A percentile compares a stretch with the other conserved stretches of the same genome.
Evolutionary conservation across 2,329 filamentous ascomycete species (phyloP).

Genomic region (Exophiala phaeomuriformis): DNA sequence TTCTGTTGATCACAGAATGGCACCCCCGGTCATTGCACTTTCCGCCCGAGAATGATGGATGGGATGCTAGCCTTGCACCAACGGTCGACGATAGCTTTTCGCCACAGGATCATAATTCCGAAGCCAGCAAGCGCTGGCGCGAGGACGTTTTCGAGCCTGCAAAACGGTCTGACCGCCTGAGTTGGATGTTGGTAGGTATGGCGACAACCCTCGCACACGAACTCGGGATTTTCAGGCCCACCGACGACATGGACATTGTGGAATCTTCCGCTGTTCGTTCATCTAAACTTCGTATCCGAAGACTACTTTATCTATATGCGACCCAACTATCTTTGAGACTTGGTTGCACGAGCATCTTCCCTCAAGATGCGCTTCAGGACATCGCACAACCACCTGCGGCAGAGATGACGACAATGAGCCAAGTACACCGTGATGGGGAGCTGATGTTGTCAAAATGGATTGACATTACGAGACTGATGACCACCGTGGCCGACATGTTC

Average conservation of each 20-base stretch:
- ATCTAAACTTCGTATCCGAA: not conserved
- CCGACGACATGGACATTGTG: constrained; percentile 28
- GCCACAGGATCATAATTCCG: not conserved
- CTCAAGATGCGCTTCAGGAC: constrained; percentile 38
- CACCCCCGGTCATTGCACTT: constrained; percentile 50
- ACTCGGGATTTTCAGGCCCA: constrained; percentile 45
- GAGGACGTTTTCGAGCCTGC: constrained; percentile 50
- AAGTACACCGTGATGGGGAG: constrained; percentile 36
- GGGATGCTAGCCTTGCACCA: constrained; percentile 36
- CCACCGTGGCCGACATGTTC: constrained; percentile 48
- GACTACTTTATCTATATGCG: constrained; percentile 41
- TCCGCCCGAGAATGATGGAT: constrained; percentile 48
- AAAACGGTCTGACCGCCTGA: constrained; percentile 31
- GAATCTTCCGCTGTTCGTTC: not conserved
- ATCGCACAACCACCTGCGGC: constrained; percentile 32
- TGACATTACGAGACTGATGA: constrained; percentile 42
- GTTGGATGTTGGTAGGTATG: constrained; percentile 13
- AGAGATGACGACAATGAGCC: constrained; percentile 29
- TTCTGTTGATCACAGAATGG: constrained; percentile 51
- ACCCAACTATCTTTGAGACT: constrained; percentile 47
- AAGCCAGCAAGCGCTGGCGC: constrained; percentile 34
- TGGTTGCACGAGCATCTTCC: constrained; percentile 47
- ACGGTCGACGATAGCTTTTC: not conserved
- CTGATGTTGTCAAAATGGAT: constrained; percentile 49
- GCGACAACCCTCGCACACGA: constrained; percentile 30